Evolutionary conservation across 164 flowering plant genomes (phyloP).

Genomic region (Macadamia integrifolia): DNA sequence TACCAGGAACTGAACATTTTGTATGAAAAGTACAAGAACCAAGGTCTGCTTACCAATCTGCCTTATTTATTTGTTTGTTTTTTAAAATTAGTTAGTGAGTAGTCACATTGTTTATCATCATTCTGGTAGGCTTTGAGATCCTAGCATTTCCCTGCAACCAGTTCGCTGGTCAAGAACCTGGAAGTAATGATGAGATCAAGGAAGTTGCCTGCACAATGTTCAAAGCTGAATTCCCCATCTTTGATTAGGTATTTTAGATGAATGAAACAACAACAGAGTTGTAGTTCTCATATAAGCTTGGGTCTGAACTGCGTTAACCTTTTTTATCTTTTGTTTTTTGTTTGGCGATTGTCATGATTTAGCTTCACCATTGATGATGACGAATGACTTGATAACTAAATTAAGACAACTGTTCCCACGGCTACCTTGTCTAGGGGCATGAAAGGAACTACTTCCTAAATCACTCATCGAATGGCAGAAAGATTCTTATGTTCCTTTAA

Average conservation of each 20-base stretch:
- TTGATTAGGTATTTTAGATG: constrained; percentile 58
- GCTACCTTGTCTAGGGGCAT: too few relatives aligned
- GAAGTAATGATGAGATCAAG: constrained; percentile 66
- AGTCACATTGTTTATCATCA: not conserved
- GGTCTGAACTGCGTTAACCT: not conserved
- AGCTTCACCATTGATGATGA: not conserved
- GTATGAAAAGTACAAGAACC: constrained; percentile 71
- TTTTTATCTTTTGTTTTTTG: not conserved
- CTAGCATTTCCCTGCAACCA: constrained; percentile 98
- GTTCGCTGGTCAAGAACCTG: constrained; percentile 86
- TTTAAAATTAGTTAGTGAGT: not conserved
- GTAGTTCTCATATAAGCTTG: not conserved
- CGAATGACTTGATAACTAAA: too few relatives aligned
- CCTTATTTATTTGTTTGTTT: not conserved
- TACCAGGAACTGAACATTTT: constrained; percentile 76
- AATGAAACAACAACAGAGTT: not conserved
- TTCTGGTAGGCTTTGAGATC: constrained; percentile 66
- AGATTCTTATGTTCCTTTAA: too few relatives aligned
- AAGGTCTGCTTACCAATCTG: constrained; percentile 45
- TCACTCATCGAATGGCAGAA: too few relatives aligned
- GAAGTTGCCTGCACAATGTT: constrained; percentile 65
- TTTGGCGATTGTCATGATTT: not conserved
- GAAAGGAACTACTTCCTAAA: too few relatives aligned
- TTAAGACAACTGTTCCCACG: too few relatives aligned
- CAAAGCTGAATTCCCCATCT: constrained; percentile 91